Evolutionary conservation across 2,329 filamentous ascomycete genomes (phyloP), one percentile per base, ranked within the genome.

Genomic region (Pezicula carpinea): DNA sequence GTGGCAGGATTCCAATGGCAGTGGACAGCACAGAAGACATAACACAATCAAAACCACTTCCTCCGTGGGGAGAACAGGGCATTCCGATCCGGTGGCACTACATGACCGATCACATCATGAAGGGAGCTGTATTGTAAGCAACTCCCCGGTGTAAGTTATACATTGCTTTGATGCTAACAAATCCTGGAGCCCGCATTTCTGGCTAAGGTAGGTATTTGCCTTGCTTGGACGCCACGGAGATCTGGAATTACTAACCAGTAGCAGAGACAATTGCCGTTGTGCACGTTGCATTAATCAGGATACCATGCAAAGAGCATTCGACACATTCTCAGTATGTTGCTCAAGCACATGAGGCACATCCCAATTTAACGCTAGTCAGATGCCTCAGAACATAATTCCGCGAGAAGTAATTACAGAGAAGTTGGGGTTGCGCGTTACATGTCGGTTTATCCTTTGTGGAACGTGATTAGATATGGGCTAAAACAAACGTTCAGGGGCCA

Each of bases 241-340:
- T 19, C 14, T 32, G 42, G 42, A 18, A 36, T 48, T 46, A 48
- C 44, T 56, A 15, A 58, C 39, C 2, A 22, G 22, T 32, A 5
- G 18, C 39, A 63, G 85, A 52, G 86, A 90, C 57, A 85, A 88
- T 59, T 91, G 87, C 59, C 83, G 81, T 49, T 91, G 86, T 60
- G 57, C 65, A 1, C 63, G 69, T 50, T 90, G 87, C 60, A 73
- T 86, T 19, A 83, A 89, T 63, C 77, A 78, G 47, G 77, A 82
- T 51, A 91, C 87, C 4, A 80, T 75, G 63, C 87, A 91, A 64
- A 72, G 84, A 21, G 76, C 78, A 43, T 72, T 86, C 46, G 76
- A 89, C 58, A 87, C 82, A 0, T 88, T 88, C 56, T 71, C 75
- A 47, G 80, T 86, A 62, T 55, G 70, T 58, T n/a, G 17, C 13